These are phyloP conservation scores for Eleusine coracana DNA, from an alignment of 176 grass and related monocot genomes.

Conservation along the genomic window DNA sequence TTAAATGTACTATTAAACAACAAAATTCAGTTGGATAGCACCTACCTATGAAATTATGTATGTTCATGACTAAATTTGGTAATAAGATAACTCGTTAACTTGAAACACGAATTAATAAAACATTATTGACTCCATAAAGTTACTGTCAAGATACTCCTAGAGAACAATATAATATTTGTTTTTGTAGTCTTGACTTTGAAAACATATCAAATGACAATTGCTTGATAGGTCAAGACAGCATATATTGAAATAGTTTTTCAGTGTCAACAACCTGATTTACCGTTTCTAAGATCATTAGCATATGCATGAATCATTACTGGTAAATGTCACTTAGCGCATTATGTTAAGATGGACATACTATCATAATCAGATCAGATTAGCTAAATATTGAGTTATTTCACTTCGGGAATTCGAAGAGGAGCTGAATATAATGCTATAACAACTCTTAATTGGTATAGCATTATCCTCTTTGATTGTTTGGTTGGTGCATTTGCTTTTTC, in stretches of 20 bases:
- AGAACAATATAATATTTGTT: slow-evolving; percentile 5
- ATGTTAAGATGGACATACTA: slow-evolving; percentile 3
- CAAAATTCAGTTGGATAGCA: neutral
- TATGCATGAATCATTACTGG: neutral
- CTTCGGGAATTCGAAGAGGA: neutral
- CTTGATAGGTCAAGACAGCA: slow-evolving; percentile 1
- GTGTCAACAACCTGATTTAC: neutral
- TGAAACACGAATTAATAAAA: slow-evolving; percentile 3
- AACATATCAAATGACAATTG: neutral
- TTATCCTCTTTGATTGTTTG: no score
- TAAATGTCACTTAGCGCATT: slow-evolving; percentile 9
- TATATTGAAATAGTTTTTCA: neutral
- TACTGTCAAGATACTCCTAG: slow-evolving; percentile 5
- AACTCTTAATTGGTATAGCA: neutral
- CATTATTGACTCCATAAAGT: neutral
- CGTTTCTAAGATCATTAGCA: neutral
- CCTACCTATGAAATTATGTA: neutral
- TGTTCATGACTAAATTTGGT: neutral
- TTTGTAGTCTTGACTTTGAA: neutral
- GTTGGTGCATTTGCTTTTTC: no score
- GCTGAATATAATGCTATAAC: slow-evolving; percentile 25
- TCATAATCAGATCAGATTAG: slow-evolving; percentile 8
- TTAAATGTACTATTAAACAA: neutral
- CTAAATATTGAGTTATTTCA: neutral
- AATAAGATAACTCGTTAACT: slow-evolving; percentile 11